Percentiles rank a stretch among this genome's conserved stretches.
Evolutionary conservation across 768 basidiomycete genomes (phyloP).

Genomic region (Lactarius sp.): DNA sequence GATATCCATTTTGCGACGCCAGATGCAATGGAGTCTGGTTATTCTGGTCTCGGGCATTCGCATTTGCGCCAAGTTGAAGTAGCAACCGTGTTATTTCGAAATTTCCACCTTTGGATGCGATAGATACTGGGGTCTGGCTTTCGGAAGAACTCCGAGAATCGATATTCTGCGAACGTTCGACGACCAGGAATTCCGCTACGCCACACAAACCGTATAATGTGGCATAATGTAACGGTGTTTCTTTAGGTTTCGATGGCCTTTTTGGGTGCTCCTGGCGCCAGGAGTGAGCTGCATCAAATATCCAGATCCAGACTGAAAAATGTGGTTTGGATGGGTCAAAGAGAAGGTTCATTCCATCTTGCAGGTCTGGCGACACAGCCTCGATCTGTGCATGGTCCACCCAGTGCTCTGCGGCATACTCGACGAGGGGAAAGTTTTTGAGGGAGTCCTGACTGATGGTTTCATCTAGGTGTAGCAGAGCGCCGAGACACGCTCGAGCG

Average conservation of each 20-base stretch:
- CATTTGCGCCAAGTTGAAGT: no score
- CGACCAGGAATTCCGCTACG: background rate
- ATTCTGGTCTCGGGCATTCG: no score
- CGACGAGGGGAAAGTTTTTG: background rate
- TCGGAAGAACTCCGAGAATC: background rate
- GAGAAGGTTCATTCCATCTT: background rate
- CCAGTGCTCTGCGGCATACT: constrained; percentile 10
- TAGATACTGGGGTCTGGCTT: background rate
- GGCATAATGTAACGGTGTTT: background rate
- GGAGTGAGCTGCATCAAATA: background rate
- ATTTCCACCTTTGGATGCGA: no score
- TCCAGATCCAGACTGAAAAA: background rate
- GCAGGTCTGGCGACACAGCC: background rate
- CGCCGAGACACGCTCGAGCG: background rate
- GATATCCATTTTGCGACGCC: no score
- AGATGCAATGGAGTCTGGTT: background rate
- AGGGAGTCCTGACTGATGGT: background rate
- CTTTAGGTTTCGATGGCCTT: background rate
- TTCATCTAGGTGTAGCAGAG: background rate
- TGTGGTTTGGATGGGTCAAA: background rate
- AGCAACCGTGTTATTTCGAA: background rate
- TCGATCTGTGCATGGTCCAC: background rate
- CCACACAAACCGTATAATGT: background rate
- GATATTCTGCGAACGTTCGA: background rate
- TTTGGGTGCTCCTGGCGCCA: background rate